Conservation (phyloP, 2,329 filamentous ascomycete species). For the Aspergillus texensis region DNA sequence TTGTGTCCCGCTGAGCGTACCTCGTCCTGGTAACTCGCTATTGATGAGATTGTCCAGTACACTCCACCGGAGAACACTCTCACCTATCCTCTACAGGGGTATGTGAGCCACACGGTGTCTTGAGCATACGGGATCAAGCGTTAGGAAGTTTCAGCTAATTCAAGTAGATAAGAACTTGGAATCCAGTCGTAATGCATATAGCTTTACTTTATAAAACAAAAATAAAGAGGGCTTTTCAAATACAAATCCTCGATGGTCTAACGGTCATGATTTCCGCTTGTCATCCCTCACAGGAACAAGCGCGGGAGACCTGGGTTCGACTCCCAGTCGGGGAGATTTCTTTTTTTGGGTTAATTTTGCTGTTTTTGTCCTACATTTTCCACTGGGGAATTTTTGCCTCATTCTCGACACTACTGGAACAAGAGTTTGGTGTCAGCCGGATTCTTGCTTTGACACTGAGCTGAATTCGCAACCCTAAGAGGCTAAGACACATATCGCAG, state of each 20-base stretch:
- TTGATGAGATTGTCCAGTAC: background rate
- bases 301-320: constrained; percentile 19
- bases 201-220: background rate
- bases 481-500: too few relatives aligned
- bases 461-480: too few relatives aligned
- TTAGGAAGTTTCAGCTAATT: too few relatives aligned
- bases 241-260: constrained; percentile 24
- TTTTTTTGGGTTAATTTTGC: background rate
- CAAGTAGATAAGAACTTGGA: too few relatives aligned
- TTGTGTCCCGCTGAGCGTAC: too few relatives aligned
- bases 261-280: constrained; percentile 21
- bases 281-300: constrained; percentile 14
- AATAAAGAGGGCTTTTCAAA: accelerated
- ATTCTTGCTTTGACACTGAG: background rate
- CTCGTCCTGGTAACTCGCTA: too few relatives aligned
- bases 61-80: background rate
- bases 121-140: background rate
- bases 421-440: background rate
- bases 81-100: background rate
- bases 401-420: background rate
- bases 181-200: too few relatives aligned
- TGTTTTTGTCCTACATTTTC: background rate
- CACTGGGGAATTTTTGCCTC: background rate
- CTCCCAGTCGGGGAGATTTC: constrained; percentile 16
- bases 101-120: background rate